Conservation (phyloP, 2,329 filamentous ascomycete species). For the Kalaharituber pfeilii region DNA sequence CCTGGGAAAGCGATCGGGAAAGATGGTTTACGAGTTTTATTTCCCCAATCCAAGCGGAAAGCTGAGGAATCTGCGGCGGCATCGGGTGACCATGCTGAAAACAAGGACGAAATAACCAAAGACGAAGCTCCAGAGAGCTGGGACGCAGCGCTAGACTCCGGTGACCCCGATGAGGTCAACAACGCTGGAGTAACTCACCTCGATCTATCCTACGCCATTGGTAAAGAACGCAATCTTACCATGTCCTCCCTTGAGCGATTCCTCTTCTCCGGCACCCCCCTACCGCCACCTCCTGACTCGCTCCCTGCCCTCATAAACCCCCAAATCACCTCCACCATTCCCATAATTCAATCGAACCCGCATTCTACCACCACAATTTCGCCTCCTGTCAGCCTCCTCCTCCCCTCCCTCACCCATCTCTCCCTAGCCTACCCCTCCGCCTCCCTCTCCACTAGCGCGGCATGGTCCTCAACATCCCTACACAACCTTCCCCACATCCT, state of each 20-base stretch:
- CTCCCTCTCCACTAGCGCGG: no score
- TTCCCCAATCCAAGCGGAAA: constrained; percentile 2
- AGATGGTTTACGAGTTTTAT: constrained; percentile 10
- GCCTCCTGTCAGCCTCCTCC: constrained; percentile 8
- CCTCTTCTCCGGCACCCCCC: background rate
- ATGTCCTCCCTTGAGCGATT: constrained; percentile 7
- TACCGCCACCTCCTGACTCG: background rate
- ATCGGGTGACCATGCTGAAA: background rate
- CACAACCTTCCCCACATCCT: constrained; percentile 1
- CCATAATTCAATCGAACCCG: background rate
- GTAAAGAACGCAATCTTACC: constrained; percentile 12
- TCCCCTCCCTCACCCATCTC: constrained; percentile 19
- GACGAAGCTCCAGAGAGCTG: background rate
- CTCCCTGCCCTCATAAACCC: background rate
- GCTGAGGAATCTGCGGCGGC: background rate
- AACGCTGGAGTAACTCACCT: constrained; percentile 18
- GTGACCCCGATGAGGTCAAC: background rate
- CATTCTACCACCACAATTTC: constrained; percentile 2
- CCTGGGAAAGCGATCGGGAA: constrained; percentile 5
- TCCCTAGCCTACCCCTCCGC: constrained; percentile 18
- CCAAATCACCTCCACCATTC: background rate
- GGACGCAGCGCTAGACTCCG: background rate
- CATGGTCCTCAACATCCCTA: background rate
- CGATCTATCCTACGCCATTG: constrained; percentile 17
- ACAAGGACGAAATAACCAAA: background rate